Conservation (phyloP, 768 basidiomycete genomes). For the Lactarius akahatsu region DNA sequence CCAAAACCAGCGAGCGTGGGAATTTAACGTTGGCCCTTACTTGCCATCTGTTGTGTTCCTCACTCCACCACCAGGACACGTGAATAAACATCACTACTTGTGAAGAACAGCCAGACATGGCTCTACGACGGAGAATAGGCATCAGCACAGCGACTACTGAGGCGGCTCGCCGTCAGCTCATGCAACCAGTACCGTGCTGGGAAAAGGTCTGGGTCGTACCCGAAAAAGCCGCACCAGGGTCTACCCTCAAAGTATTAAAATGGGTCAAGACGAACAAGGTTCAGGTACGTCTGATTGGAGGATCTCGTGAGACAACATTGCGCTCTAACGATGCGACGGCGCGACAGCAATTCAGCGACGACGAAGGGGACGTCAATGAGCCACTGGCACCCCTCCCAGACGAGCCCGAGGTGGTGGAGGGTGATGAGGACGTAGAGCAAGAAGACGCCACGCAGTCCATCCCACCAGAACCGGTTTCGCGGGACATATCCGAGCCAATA, state of each 20-base stretch:
- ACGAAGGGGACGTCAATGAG: constrained; percentile 76
- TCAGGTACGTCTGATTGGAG: constrained; percentile 50
- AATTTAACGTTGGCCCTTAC: not conserved
- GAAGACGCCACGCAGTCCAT: constrained; percentile 52
- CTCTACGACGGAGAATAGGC: constrained; percentile 73
- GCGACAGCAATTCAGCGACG: constrained; percentile 80
- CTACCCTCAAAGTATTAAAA: constrained; percentile 64
- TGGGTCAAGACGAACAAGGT: constrained; percentile 81
- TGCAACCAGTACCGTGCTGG: constrained; percentile 88
- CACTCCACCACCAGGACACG: not conserved
- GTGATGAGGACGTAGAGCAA: constrained; percentile 72
- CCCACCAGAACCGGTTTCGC: constrained; percentile 41
- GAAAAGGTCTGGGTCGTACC: constrained; percentile 72
- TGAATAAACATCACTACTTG: not conserved
- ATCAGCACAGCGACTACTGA: constrained; percentile 76
- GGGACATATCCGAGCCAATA: constrained; percentile 41
- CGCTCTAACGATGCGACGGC: constrained; percentile 12
- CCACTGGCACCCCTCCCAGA: constrained; percentile 78
- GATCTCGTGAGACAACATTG: not conserved
- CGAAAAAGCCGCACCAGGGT: constrained; percentile 52
- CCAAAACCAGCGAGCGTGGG: constrained; percentile 1
- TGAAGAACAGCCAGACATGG: constrained; percentile 44
- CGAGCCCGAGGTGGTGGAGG: constrained; percentile 73
- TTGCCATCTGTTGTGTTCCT: not conserved
- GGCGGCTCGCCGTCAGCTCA: constrained; percentile 78